Percentiles rank a stretch among this genome's conserved stretches.
These are phyloP conservation scores for Zangia roseola DNA, from an alignment of 768 basidiomycete species.

Conservation along the genomic window DNA sequence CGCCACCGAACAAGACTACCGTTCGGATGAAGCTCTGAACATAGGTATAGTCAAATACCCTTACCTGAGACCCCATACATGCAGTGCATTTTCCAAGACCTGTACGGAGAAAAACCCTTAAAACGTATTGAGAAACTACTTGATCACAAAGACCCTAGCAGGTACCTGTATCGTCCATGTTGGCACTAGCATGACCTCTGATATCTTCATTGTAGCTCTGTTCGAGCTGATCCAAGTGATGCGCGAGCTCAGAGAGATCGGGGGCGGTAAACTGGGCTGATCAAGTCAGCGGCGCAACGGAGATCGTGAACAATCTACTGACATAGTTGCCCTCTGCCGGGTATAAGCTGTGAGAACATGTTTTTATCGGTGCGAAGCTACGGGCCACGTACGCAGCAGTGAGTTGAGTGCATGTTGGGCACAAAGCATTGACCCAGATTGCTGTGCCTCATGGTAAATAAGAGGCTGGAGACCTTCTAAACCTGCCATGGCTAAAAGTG, in stretches of 20 bases:
- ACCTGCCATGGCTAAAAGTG: constrained; percentile 47
- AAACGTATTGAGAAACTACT: neutral
- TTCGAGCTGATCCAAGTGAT: constrained; percentile 66
- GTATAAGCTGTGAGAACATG: constrained; percentile 21
- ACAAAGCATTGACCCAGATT: constrained; percentile 78
- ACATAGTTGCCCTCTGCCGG: constrained; percentile 49
- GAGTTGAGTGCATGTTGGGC: constrained; percentile 86
- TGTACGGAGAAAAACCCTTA: constrained; percentile 91
- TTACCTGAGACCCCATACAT: constrained; percentile 82
- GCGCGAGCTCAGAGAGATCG: constrained; percentile 75
- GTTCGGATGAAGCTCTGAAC: constrained; percentile 4
- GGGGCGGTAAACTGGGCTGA: constrained; percentile 66
- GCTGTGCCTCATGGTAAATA: constrained; percentile 81
- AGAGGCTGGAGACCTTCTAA: constrained; percentile 51
- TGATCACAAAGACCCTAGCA: neutral
- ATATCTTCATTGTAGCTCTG: constrained; percentile 51
- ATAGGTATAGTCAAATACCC: constrained; percentile 13
- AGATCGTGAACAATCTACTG: constrained; percentile 21
- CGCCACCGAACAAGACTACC: constrained; percentile 76
- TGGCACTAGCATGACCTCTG: constrained; percentile 51
- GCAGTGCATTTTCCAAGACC: constrained; percentile 80
- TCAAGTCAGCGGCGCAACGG: constrained; percentile 10
- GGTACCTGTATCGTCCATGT: constrained; percentile 90
- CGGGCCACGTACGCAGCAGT: constrained; percentile 56
- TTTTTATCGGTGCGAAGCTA: constrained; percentile 44